These are phyloP conservation scores for Aspergillus neoniger DNA, from an alignment of 2,329 filamentous ascomycete genomes.

Conservation along the genomic window DNA sequence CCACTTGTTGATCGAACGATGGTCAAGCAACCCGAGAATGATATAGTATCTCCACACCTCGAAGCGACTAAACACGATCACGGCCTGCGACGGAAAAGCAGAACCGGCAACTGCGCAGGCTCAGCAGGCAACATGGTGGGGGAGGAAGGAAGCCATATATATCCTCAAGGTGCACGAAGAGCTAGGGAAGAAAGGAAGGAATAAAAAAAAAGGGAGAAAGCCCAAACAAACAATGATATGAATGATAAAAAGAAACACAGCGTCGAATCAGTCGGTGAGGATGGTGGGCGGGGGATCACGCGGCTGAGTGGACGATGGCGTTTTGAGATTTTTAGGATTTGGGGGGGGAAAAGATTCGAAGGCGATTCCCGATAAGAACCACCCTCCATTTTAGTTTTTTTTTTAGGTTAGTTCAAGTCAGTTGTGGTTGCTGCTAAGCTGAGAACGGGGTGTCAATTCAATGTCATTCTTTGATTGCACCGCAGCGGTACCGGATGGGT, in stretches of 20 bases:
- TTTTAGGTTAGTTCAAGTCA: too few species aligned
- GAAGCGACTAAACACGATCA: background rate
- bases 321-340: background rate
- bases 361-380: background rate
- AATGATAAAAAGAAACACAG: background rate
- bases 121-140: constrained; percentile 3
- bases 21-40: background rate
- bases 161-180: background rate
- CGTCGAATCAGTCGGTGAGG: constrained; percentile 3
- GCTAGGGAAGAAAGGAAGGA: background rate
- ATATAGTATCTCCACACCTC: background rate
- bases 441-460: background rate
- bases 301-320: constrained; percentile 2
- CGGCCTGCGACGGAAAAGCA: constrained; percentile 8
- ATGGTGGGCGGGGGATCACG: background rate
- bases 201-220: background rate
- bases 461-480: background rate
- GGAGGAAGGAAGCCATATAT: constrained; percentile 4
- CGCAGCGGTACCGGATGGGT: background rate
- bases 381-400: too few species aligned
- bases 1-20: background rate
- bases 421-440: background rate
- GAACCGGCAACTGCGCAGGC: constrained; percentile 6
- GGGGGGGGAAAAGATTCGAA: background rate
- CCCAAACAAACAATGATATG: background rate